These are phyloP conservation scores for Boletus vinaceobasis DNA, from an alignment of 768 basidiomycete species.

Conservation along the genomic window DNA sequence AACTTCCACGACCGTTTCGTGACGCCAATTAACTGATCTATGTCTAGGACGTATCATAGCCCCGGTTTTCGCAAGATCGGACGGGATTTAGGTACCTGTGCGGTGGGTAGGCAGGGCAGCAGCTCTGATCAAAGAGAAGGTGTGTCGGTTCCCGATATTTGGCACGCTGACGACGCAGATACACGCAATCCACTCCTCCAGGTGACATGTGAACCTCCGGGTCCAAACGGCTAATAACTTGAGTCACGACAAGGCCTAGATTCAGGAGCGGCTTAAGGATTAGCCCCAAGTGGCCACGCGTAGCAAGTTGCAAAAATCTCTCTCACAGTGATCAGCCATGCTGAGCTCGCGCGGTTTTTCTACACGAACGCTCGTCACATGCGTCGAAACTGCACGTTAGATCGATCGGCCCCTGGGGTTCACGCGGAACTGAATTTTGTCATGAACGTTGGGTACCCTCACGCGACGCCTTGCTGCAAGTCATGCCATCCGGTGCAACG, in stretches of 20 bases:
- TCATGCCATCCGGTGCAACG: not conserved
- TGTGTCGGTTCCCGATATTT: not conserved
- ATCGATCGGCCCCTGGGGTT: not conserved
- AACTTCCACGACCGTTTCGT: too few relatives aligned
- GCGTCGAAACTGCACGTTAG: not conserved
- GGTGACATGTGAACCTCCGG: slow-evolving; percentile 1
- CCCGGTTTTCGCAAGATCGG: not conserved
- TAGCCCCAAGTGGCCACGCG: too few relatives aligned
- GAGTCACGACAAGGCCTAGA: not conserved
- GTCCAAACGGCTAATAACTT: not conserved
- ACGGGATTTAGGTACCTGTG: not conserved
- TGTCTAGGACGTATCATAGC: not conserved
- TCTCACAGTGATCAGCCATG: not conserved
- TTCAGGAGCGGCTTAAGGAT: not conserved
- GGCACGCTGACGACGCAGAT: not conserved
- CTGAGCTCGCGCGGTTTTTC: not conserved
- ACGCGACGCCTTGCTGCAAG: not conserved
- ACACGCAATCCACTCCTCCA: not conserved
- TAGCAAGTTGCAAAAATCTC: not conserved
- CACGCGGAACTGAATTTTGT: not conserved
- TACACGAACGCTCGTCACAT: not conserved
- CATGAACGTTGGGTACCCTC: not conserved
- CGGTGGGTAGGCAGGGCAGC: not conserved
- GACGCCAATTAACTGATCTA: not conserved
- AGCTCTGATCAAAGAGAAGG: not conserved